Evolutionary conservation across 768 basidiomycete species (phyloP).

Genomic region (Russula dissimulans): DNA sequence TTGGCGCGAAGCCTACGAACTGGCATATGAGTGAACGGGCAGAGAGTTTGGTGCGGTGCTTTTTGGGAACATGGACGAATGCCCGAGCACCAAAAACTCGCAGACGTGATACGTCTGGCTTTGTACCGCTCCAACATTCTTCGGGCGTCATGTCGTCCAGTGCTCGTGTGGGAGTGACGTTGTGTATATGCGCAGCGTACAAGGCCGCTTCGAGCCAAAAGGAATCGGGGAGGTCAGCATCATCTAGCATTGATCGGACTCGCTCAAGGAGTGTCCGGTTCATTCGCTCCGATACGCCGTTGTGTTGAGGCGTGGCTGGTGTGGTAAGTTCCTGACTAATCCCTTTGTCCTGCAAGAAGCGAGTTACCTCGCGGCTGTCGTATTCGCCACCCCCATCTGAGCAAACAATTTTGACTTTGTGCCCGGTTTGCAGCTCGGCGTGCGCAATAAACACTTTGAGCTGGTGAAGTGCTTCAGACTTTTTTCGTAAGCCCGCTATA

Average conservation of each 20-base stretch:
- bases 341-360: conserved; percentile 5
- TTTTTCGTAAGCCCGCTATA: conserved; percentile 10
- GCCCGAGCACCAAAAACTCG: conserved; percentile 11
- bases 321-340: conserved; percentile 11
- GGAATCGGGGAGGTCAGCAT: background rate
- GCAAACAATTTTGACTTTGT: conserved; percentile 19
- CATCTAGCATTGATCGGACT: conserved; percentile 15
- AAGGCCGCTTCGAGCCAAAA: conserved; percentile 12
- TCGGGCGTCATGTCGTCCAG: conserved; percentile 17
- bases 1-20: conserved; percentile 15
- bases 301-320: background rate
- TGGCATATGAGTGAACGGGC: conserved; percentile 6
- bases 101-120: conserved; percentile 10
- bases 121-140: conserved; percentile 14
- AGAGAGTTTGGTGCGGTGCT: conserved; percentile 8
- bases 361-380: background rate
- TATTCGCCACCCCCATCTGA: conserved; percentile 25
- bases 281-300: background rate
- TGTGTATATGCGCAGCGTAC: background rate
- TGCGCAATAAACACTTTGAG: conserved; percentile 16
- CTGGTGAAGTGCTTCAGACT: conserved; percentile 8
- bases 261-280: conserved; percentile 17
- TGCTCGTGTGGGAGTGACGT: conserved; percentile 2
- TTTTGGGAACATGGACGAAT: conserved; percentile 2
- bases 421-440: conserved; percentile 13